phyloP scores from a whole-genome alignment of 345 rosid species.

The Gossypioides kirkii region DNA sequence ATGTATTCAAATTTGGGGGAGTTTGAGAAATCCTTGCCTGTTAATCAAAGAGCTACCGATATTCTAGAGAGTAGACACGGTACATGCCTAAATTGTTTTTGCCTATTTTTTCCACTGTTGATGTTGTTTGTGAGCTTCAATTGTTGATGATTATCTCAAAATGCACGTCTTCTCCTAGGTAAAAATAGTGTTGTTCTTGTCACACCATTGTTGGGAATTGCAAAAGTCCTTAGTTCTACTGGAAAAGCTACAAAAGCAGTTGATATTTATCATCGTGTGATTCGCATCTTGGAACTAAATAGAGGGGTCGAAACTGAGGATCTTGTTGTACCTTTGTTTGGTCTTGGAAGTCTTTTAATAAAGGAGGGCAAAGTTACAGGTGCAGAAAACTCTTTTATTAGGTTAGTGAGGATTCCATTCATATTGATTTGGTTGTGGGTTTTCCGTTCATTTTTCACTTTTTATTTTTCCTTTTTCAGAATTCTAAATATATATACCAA shows the following conservation, averaged over 20 bases:
- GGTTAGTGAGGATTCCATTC: slow-evolving; percentile 34
- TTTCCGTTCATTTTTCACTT: slow-evolving; percentile 18
- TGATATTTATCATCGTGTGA: slow-evolving; percentile 44
- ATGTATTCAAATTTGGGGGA: slow-evolving; percentile 68
- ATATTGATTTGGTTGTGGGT: slow-evolving; percentile 8
- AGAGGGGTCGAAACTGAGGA: slow-evolving; percentile 73
- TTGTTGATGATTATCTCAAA: background rate
- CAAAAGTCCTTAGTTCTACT: slow-evolving; percentile 59
- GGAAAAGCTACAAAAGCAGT: slow-evolving; percentile 57
- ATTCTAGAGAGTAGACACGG: slow-evolving; percentile 58
- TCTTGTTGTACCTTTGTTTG: slow-evolving; percentile 57
- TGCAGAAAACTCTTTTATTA: slow-evolving; percentile 52
- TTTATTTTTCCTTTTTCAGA: slow-evolving; percentile 25
- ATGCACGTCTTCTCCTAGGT: slow-evolving; percentile 35
- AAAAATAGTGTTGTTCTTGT: slow-evolving; percentile 47
- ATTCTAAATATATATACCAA: slow-evolving; percentile 57
- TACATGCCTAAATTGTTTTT: slow-evolving; percentile 16
- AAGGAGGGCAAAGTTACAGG: slow-evolving; percentile 62
- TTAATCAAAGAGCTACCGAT: slow-evolving; percentile 46
- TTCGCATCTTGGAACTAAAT: slow-evolving; percentile 53
- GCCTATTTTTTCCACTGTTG: background rate
- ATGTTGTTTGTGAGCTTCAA: background rate
- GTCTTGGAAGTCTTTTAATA: slow-evolving; percentile 71
- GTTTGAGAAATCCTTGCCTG: slow-evolving; percentile 52
- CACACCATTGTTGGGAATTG: slow-evolving; percentile 71